Base-by-base conservation (phyloP, 371 early-diverging fungal genomes). In the Mortierella sp. region DNA sequence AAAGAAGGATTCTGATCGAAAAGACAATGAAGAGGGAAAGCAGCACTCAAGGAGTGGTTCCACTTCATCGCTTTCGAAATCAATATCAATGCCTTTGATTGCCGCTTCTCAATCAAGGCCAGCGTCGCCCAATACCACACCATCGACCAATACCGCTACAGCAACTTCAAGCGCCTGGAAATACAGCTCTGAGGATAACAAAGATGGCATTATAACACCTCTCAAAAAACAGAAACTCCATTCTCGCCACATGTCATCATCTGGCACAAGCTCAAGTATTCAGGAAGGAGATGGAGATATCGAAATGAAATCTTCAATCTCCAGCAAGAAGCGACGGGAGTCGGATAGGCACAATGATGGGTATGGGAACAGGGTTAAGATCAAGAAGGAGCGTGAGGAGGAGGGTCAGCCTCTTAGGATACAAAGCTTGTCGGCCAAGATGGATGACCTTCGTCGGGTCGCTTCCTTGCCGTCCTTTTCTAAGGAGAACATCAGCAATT, bases 321-420 rank as follows among this genome's bases (percentile, higher is more conserved):
- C 74, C 7, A 73, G 79, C 48, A 78, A 78, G 67, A 78, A 78
- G 60, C 61, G 79, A 16, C 65, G 79, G 11, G 79, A 78, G 41
- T 47, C 66, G 3, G 79, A 78, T 8, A 67, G 71, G 8, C 60
- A 61, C 10, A 47, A 48, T 13, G 77, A 77, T 38, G 58, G 58
- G 6, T 78, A 73, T 59, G 70, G 70, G 11, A 67, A 74, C 53
- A 78, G 70, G 47, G 55, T 73, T 45, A 78, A 78, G 66, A 78
- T 78, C 63, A 73, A 73, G 57, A 78, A 78, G 64, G 79, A 78
- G 19, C 73, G 74, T 11, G 79, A 78, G 9, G 79, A 78, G 1
- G 79, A 73, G 19, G 53, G 55, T 4, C 70, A 61, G 28, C 19
- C 48, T 60, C 70, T 67, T 32, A 66, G 67, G 43, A 41, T 52